Base-by-base conservation (phyloP, 352 stramenopile species). In the Phytophthora ramorum region DNA sequence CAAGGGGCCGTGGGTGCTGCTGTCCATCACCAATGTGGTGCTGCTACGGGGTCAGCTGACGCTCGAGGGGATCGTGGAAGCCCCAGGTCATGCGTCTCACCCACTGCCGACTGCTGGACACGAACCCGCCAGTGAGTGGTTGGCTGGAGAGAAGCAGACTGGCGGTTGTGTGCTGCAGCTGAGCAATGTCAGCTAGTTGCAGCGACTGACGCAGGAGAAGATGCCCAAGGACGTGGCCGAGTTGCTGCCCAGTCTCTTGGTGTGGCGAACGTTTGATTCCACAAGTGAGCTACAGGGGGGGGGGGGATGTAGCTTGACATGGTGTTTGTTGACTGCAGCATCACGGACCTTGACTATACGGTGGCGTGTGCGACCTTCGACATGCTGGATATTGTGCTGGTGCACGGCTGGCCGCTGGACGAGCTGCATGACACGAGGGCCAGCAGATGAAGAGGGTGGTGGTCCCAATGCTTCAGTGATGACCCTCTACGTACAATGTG, bases 321-420 rank as follows among this genome's bases (percentile, higher is more conserved):
- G 38, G 17, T 60, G 41, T 19, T 58, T 19, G 35, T 70, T 44
- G 19, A 34, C 22, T 14, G 8, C 28, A 93, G 82, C 54, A 90
- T 96, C 41, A 90, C 79, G 6, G 91, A 93, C 69, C 98, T 98
- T 75, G 94, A 99, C 81, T 99, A 98, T 80, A 99, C 97, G 0
- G 80, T 92, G 51, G 91, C 95, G 34, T 91, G 98, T 51, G 90
- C 96, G 2, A 84, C 96, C 8, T 99, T 99, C 75, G 97, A 99
- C 78, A 87, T 99, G 70, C 73, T 99, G 46, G 92, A 93, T 26
- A 95, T 99, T 45, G 80, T 91, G 56, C 80, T 99, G 28, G 93
- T 99, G 32, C 98, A 99, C 69, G 97, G 97, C 12, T 99, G 98
- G 98, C 71, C 99, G n/a, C 54, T 99, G 12, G 97, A 99, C 70